Conservation (phyloP, 257 asterid genomes). For the Lithospermum erythrorhizon region DNA sequence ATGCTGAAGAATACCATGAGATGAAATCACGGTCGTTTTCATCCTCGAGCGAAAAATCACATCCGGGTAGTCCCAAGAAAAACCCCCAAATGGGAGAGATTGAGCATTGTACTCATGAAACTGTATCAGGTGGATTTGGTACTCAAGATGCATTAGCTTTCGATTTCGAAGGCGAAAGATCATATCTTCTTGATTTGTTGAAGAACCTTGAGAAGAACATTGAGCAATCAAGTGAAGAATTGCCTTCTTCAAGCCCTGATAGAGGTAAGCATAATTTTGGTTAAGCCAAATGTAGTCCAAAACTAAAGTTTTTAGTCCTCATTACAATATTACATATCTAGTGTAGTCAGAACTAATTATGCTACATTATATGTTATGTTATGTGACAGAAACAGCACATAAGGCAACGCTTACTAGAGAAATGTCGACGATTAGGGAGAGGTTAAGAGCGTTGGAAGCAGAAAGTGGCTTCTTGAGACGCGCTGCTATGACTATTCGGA, state of each 20-base stretch:
- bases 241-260: constrained; percentile 11
- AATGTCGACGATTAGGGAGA: constrained; percentile 44
- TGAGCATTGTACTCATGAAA: constrained; percentile 8
- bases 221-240: constrained; percentile 21
- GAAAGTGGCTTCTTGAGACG: constrained; percentile 82
- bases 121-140: constrained; percentile 16
- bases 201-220: constrained; percentile 36
- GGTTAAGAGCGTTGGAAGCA: constrained; percentile 64
- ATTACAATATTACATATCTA: too few relatives aligned
- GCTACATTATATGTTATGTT: background rate
- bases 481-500: constrained; percentile 62
- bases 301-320: too few relatives aligned
- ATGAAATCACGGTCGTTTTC: constrained; percentile 36
- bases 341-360: too few relatives aligned
- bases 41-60: constrained; percentile 14
- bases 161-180: constrained; percentile 51
- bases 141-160: constrained; percentile 26
- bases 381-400: constrained; percentile 18
- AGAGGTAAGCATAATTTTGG: constrained; percentile 6
- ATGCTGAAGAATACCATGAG: constrained; percentile 54
- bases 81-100: constrained; percentile 15
- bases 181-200: constrained; percentile 39
- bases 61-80: constrained; percentile 28
- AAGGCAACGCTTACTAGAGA: constrained; percentile 47
- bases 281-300: too few relatives aligned